Evolutionary conservation across 2,329 filamentous ascomycete genomes (phyloP).

Genomic region (Cladosporium sphaerospermum): DNA sequence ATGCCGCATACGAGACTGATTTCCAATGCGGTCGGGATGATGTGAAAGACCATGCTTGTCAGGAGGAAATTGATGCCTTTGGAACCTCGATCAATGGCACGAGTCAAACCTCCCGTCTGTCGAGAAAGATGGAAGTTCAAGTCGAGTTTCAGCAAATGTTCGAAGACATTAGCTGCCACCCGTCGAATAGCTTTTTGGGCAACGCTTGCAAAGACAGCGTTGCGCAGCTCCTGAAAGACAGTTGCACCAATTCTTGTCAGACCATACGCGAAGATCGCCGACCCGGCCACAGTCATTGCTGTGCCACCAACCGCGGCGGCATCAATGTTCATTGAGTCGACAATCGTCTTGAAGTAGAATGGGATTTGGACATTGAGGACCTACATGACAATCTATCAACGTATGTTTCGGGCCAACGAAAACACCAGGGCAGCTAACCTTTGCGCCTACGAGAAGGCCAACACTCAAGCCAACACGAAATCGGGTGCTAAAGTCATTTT

Average conservation of each 20-base stretch:
- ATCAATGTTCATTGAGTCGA: constrained; percentile 97
- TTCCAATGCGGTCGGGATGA: constrained; percentile 86
- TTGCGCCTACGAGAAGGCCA: constrained; percentile 75
- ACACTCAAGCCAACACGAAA: constrained; percentile 81
- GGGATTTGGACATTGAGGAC: constrained; percentile 94
- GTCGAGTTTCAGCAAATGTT: constrained; percentile 81
- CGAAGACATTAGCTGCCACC: constrained; percentile 88
- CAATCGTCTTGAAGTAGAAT: constrained; percentile 98
- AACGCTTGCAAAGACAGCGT: constrained; percentile 93
- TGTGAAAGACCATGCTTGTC: constrained; percentile 97
- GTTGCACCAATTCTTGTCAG: constrained; percentile 81
- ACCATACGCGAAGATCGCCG: constrained; percentile 88
- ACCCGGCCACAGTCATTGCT: constrained; percentile 79
- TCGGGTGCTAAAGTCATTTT: constrained; percentile 74
- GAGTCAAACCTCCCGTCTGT: constrained; percentile 88
- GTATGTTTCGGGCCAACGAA: neutral
- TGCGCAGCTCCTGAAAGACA: constrained; percentile 85
- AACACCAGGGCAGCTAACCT: constrained; percentile 46
- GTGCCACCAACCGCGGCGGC: constrained; percentile 81
- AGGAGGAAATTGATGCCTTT: constrained; percentile 97
- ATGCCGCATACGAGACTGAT: constrained; percentile 96
- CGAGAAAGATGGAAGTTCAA: constrained; percentile 89
- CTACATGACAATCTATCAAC: constrained; percentile 34
- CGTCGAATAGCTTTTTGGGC: constrained; percentile 92
- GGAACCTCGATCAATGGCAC: constrained; percentile 92